phyloP scores from a whole-genome alignment of 495 filamentous ascomycete genomes.

The Penicillium arizonense region DNA sequence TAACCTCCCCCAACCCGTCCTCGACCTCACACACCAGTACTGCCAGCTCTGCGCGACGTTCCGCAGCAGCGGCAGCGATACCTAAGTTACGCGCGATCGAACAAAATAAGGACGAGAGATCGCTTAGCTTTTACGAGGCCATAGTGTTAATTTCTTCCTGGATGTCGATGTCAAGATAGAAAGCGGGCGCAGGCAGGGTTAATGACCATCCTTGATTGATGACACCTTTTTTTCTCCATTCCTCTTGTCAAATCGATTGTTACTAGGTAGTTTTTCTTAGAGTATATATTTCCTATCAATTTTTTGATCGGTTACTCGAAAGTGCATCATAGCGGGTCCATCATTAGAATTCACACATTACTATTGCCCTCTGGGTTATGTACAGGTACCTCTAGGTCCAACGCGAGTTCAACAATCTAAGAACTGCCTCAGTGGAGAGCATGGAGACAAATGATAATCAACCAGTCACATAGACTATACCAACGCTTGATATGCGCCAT shows the following conservation, averaged over 20 bases:
- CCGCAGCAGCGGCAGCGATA: slow-evolving; percentile 90
- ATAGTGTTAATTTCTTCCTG: slow-evolving; percentile 3
- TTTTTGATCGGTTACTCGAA: neutral
- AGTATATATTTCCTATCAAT: slow-evolving; percentile 14
- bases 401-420: no score
- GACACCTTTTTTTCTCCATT: slow-evolving; percentile 10
- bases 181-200: slow-evolving; percentile 13
- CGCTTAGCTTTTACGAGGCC: neutral
- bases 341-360: no score
- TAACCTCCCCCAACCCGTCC: slow-evolving; percentile 84
- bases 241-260: slow-evolving; percentile 10
- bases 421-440: neutral
- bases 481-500: neutral
- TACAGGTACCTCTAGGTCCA: no score
- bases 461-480: neutral
- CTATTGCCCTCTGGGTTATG: no score
- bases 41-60: slow-evolving; percentile 92
- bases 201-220: slow-evolving; percentile 25
- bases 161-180: slow-evolving; percentile 13
- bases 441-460: neutral
- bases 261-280: slow-evolving; percentile 13
- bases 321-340: no score
- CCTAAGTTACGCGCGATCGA: slow-evolving; percentile 39
- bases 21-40: slow-evolving; percentile 95
- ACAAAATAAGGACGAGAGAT: neutral